phyloP scores from a whole-genome alignment of 768 basidiomycete genomes.

The Cyclocybe aegerita region DNA sequence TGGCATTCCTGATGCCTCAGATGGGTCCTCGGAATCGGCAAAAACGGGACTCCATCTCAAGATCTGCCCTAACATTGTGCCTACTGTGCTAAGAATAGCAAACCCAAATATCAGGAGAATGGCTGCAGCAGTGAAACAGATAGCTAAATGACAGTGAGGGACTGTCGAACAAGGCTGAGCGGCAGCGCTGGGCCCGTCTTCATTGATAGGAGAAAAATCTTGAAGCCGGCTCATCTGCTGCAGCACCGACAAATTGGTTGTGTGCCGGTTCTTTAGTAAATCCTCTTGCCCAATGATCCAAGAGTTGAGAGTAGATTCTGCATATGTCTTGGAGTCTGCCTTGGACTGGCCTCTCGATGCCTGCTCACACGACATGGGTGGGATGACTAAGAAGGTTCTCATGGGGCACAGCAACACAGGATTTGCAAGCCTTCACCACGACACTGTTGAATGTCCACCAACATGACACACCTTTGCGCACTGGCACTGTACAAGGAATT shows the following conservation, averaged over 20 bases:
- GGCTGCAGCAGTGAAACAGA: too few relatives aligned
- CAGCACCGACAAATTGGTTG: not conserved
- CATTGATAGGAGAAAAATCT: too few relatives aligned
- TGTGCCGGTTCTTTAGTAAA: not conserved
- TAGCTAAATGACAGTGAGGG: too few relatives aligned
- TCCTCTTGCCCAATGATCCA: not conserved
- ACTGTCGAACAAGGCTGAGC: too few relatives aligned
- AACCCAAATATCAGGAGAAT: too few relatives aligned
- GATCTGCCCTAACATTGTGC: not conserved
- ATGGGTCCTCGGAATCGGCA: not conserved
- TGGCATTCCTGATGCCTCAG: not conserved
- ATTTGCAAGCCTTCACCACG: not conserved
- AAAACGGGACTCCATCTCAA: not conserved
- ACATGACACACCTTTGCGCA: constrained; percentile 58
- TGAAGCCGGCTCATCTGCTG: not conserved
- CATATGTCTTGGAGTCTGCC: too few relatives aligned
- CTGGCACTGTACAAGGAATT: constrained; percentile 82
- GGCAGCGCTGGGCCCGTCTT: too few relatives aligned
- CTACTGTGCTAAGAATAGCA: constrained; percentile 8
- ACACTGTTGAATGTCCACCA: constrained; percentile 41
- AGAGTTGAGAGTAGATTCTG: too few relatives aligned
- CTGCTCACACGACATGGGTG: not conserved
- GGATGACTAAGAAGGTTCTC: constrained; percentile 11
- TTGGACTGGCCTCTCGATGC: too few relatives aligned
- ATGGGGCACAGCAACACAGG: too few relatives aligned